A percentile compares a stretch with the other conserved stretches of the same genome.
Evolutionary conservation across 2,329 filamentous ascomycete species (phyloP).

Genomic region (Cordyceps fumosorosea): DNA sequence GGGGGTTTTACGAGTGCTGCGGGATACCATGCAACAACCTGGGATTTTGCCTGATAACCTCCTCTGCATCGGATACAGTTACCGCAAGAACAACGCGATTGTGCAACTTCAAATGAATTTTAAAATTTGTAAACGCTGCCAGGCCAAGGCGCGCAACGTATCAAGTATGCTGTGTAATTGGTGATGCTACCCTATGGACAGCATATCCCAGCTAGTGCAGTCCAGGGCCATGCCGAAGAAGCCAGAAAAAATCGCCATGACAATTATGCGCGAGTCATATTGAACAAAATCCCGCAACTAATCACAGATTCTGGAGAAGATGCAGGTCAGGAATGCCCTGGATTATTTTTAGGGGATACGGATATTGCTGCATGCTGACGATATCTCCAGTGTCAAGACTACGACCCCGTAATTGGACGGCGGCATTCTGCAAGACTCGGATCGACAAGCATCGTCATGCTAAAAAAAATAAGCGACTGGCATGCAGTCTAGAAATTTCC

Average conservation of each 20-base stretch:
- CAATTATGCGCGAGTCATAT: neutral
- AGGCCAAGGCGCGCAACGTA: no score
- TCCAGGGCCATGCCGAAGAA: neutral
- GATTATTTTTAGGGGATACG: neutral
- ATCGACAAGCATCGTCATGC: neutral
- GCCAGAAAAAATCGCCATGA: neutral
- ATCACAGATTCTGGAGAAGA: neutral
- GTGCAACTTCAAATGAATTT: no score
- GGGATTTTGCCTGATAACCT: no score
- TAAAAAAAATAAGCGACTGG: neutral
- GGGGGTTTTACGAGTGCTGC: no score
- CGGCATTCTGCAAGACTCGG: neutral
- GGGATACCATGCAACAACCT: no score
- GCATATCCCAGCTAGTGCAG: neutral
- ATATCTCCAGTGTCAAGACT: neutral
- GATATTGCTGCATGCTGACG: neutral
- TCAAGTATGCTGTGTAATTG: neutral
- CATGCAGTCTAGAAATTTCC: neutral
- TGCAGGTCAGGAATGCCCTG: neutral
- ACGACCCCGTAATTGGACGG: neutral
- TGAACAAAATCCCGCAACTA: neutral
- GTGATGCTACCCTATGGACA: neutral
- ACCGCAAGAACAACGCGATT: no score
- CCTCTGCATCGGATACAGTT: no score
- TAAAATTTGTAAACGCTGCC: no score